Conservation (phyloP, 176 grass and related monocot species). For the Rhynchospora pubera region DNA sequence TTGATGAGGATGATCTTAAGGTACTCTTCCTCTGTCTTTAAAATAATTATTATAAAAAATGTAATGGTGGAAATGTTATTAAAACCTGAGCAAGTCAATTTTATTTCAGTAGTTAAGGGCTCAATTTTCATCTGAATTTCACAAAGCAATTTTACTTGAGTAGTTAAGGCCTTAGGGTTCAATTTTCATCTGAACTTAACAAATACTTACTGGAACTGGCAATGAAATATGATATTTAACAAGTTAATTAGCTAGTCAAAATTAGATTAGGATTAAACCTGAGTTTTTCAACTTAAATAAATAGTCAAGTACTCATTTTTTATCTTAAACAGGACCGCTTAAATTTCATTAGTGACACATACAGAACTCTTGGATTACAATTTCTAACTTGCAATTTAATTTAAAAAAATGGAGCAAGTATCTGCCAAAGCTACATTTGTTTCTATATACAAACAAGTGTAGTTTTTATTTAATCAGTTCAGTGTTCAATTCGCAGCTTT, state of each 20-base stretch:
- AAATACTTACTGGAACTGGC: background rate
- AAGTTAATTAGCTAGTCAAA: background rate
- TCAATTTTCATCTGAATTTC: background rate
- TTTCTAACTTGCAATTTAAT: background rate
- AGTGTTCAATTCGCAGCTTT: background rate
- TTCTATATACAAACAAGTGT: background rate
- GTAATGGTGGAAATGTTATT: background rate
- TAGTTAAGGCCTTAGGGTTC: too few species aligned
- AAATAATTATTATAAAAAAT: background rate
- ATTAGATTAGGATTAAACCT: background rate
- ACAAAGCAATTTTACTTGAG: too few species aligned
- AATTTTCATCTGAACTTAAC: background rate
- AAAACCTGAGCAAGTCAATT: background rate
- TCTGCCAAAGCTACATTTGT: background rate
- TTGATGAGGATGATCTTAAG: slow-evolving; percentile 97
- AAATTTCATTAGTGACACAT: background rate
- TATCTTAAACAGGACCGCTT: background rate
- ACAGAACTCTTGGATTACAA: too few species aligned
- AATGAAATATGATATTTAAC: background rate
- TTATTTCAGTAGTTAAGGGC: background rate
- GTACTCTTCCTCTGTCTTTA: slow-evolving; percentile 30
- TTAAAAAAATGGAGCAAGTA: background rate
- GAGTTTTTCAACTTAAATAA: background rate
- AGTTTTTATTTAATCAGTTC: background rate
- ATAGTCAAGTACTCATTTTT: too few species aligned